A percentile compares a stretch with the other conserved stretches of the same genome.
Conservation (phyloP, 306 rosid genomes). For the Crotalaria pallida region DNA sequence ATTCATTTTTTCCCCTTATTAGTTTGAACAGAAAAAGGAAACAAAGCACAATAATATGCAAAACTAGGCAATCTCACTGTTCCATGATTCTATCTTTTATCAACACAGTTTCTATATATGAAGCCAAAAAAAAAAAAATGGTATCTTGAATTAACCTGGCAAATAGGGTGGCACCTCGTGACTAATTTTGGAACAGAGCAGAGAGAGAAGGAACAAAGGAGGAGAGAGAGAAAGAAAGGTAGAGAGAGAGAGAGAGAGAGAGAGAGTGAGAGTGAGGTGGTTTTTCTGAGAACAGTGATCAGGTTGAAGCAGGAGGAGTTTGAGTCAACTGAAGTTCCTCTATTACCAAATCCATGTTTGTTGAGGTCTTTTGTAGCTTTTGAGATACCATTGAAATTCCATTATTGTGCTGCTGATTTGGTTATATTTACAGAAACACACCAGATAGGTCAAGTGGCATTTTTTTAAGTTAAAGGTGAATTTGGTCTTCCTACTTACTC, state of each 20-base stretch:
- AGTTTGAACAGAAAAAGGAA: neutral
- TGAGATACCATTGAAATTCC: constrained; percentile 33
- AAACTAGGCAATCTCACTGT: neutral
- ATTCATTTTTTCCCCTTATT: neutral
- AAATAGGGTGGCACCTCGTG: constrained; percentile 24
- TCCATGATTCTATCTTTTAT: constrained; percentile 16
- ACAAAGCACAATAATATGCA: neutral
- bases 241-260: too few relatives aligned
- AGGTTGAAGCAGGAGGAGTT: constrained; percentile 47
- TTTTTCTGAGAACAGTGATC: constrained; percentile 22
- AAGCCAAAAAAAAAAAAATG: constrained; percentile 6
- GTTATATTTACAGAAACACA: constrained; percentile 24
- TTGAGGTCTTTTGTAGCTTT: constrained; percentile 60
- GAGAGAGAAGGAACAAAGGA: too few relatives aligned
- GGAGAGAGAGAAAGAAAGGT: constrained; percentile 16
- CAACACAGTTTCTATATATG: constrained; percentile 19
- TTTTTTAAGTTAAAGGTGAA: too few relatives aligned
- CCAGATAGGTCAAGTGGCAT: neutral
- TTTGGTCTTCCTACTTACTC: too few relatives aligned
- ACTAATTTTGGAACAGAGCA: constrained; percentile 27
- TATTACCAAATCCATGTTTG: constrained; percentile 41
- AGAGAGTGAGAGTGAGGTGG: constrained; percentile 11
- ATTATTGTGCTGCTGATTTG: constrained; percentile 16
- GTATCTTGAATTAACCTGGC: constrained; percentile 22
- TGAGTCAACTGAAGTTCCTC: constrained; percentile 58